Percentiles rank a stretch among this genome's conserved stretches.
Evolutionary conservation across 495 filamentous ascomycete genomes (phyloP).

Genomic region (Trichoderma virens): DNA sequence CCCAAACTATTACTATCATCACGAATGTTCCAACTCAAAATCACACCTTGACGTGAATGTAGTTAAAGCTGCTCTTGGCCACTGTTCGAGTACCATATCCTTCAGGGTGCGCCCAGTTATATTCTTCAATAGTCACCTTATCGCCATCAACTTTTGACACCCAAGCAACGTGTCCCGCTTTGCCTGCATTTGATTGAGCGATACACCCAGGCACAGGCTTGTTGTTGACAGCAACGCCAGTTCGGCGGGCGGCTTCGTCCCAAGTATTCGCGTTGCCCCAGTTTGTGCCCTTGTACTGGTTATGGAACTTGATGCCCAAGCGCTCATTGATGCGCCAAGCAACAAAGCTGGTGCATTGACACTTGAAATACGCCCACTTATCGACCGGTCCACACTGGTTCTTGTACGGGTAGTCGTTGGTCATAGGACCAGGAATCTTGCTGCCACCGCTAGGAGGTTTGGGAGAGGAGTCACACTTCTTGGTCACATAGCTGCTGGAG

Average conservation of each 20-base stretch:
- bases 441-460: neutral
- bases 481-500: constrained; percentile 18
- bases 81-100: constrained; percentile 19
- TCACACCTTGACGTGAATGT: constrained; percentile 19
- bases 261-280: constrained; percentile 23
- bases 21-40: no score
- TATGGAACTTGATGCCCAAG: constrained; percentile 19
- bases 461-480: neutral
- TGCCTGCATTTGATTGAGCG: constrained; percentile 19
- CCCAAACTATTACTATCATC: no score
- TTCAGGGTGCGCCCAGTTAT: constrained; percentile 16
- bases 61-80: constrained; percentile 16
- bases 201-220: constrained; percentile 19
- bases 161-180: constrained; percentile 20
- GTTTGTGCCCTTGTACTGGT: constrained; percentile 20
- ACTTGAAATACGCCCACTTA: constrained; percentile 19
- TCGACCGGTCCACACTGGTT: constrained; percentile 16
- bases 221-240: constrained; percentile 18
- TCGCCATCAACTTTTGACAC: constrained; percentile 16
- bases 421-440: constrained; percentile 18
- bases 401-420: constrained; percentile 22
- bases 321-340: constrained; percentile 22
- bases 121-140: constrained; percentile 23
- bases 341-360: constrained; percentile 23
- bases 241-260: constrained; percentile 17